Evolutionary conservation across 2,329 filamentous ascomycete genomes (phyloP), one percentile per base, ranked within the genome.

Genomic region (Aspergillus sp.): DNA sequence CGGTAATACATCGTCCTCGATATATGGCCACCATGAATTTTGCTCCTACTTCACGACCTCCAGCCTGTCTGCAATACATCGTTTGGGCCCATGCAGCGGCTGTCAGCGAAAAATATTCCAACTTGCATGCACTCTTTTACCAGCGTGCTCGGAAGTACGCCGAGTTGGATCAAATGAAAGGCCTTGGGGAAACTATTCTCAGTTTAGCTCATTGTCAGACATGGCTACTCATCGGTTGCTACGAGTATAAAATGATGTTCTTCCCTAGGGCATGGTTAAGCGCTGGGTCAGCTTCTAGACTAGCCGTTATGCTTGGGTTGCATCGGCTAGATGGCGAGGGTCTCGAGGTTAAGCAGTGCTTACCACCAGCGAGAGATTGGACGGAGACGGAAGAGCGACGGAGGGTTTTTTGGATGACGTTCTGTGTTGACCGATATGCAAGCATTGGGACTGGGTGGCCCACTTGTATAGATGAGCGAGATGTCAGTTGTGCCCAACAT

Each of bases 381-480:
- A 96, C 90, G 0, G 95, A 98, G 72, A 84, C 86, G 56, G 95
- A 98, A 76, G 95, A 99, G 73, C 83, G 95, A 64, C 84, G 95
- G 52, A 84, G 95, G 63, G 96, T 92, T 0, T 98, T 98, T 66
- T 99, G 95, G 95, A 89, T 95, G 86, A 86, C 89, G 3, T 98
- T 96, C 69, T 91, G 89, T 66, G 80, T 92, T 61, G 95, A 98
- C 70, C 86, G 95, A 52, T 98, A 96, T 75, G 90, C 92, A 5
- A 97, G 92, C 68, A 95, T 97, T 56, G 95, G 95, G 34, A 98
- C 95, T 2, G 95, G 95, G 6, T 98, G 95, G 95, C 95, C 95
- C 1, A 93, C 98, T 90, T 87, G 85, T 0, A 85, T 98, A 54
- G 93, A 98, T 63, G 95, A 99, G 76, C 85, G 84, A 70, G 95